These are phyloP conservation scores for Lasiodiplodia citricola DNA, from an alignment of 2,329 filamentous ascomycete species.

Conservation along the genomic window DNA sequence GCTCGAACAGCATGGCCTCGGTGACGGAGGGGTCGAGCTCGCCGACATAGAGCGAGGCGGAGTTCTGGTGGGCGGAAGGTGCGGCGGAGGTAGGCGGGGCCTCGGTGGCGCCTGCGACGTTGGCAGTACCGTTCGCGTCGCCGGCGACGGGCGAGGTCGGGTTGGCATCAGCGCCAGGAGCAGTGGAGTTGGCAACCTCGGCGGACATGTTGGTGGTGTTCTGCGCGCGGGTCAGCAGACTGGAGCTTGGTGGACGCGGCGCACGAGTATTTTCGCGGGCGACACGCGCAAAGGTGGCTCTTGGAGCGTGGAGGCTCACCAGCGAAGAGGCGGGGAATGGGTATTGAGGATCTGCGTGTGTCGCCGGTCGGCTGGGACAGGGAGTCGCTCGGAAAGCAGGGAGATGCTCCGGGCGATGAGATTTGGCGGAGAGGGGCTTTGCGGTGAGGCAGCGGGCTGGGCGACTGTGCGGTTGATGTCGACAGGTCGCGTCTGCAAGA, in stretches of 20 bases:
- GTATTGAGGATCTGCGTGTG: neutral
- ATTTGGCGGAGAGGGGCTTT: conserved; percentile 3
- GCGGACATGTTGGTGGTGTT: conserved; percentile 42
- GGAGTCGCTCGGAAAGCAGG: conserved; percentile 11
- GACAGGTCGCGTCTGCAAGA: conserved; percentile 26
- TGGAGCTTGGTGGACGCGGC: neutral
- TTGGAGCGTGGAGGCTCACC: conserved; percentile 32
- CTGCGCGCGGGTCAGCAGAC: conserved; percentile 34
- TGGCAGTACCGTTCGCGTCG: conserved; percentile 63
- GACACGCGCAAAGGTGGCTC: neutral
- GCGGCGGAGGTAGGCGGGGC: conserved; percentile 71
- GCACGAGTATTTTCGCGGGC: neutral
- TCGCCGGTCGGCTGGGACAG: conserved; percentile 1
- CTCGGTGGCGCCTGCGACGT: conserved; percentile 68
- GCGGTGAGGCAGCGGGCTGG: conserved; percentile 19
- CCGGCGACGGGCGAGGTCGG: conserved; percentile 69
- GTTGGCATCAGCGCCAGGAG: conserved; percentile 72
- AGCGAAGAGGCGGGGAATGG: conserved; percentile 13
- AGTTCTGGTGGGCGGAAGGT: conserved; percentile 84
- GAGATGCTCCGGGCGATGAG: conserved; percentile 18
- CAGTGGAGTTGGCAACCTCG: conserved; percentile 53
- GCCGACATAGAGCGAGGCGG: conserved; percentile 97
- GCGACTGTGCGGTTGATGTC: conserved; percentile 25
- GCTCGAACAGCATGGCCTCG: conserved; percentile 99
- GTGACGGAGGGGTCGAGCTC: conserved; percentile 98